Conservation (phyloP, 495 filamentous ascomycete genomes). For the Ramalina peruviana region DNA sequence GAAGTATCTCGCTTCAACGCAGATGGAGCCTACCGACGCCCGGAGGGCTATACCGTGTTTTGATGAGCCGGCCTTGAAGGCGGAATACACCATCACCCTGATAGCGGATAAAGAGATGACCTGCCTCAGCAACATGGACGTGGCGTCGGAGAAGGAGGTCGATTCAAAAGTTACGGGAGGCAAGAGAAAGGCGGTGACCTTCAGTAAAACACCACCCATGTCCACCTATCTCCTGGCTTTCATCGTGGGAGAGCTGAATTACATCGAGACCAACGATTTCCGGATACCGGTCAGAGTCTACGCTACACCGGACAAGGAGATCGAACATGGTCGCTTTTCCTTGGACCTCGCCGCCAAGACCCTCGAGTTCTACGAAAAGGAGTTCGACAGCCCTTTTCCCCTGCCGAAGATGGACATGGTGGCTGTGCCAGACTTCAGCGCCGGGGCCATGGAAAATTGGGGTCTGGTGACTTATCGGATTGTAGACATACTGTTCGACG, state of each 20-base stretch:
- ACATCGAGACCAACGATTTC: constrained; percentile 50
- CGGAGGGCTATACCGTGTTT: constrained; percentile 56
- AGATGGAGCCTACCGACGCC: constrained; percentile 56
- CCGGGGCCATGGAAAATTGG: constrained; percentile 99
- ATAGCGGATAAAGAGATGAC: constrained; percentile 48
- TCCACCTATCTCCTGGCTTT: constrained; percentile 58
- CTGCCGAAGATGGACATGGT: constrained; percentile 96
- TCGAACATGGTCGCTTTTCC: constrained; percentile 52
- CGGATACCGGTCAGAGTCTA: constrained; percentile 51
- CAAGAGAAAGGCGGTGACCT: constrained; percentile 50
- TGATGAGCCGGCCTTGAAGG: constrained; percentile 57
- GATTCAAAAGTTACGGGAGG: constrained; percentile 32
- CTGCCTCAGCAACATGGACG: constrained; percentile 59
- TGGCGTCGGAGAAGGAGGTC: constrained; percentile 40
- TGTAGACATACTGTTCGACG: constrained; percentile 82
- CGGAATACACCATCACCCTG: constrained; percentile 50
- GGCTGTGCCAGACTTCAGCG: constrained; percentile 85
- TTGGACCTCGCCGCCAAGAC: constrained; percentile 48
- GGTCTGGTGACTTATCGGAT: constrained; percentile 89
- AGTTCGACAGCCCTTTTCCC: constrained; percentile 39
- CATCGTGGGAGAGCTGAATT: constrained; percentile 52
- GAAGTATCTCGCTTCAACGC: constrained; percentile 48
- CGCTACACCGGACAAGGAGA: constrained; percentile 47
- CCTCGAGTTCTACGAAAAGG: constrained; percentile 39
- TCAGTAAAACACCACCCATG: constrained; percentile 53